Conservation (phyloP, 169 alveolate genomes). For the Plasmodium cynomolgi region DNA sequence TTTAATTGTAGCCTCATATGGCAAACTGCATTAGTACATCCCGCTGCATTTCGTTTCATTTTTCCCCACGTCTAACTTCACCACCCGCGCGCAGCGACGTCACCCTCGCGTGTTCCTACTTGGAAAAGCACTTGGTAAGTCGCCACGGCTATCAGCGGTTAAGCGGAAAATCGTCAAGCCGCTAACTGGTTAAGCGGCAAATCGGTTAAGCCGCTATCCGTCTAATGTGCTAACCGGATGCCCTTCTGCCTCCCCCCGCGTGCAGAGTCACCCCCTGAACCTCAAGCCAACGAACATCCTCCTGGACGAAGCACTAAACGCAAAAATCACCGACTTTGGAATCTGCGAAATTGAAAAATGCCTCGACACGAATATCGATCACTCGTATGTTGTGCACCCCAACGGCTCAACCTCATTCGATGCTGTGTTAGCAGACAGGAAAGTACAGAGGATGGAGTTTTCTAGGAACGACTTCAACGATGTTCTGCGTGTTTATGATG, state of each 20-base stretch:
- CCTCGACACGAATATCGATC: conserved; percentile 52
- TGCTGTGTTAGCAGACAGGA: not conserved
- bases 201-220: not conserved
- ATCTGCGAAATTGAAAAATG: conserved; percentile 67
- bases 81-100: conserved; percentile 24
- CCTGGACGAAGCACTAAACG: conserved; percentile 70
- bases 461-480: not conserved
- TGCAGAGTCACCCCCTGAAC: conserved; percentile 22
- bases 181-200: not conserved
- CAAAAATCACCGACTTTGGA: conserved; percentile 72
- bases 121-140: conserved; percentile 55
- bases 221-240: not conserved
- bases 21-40: not conserved
- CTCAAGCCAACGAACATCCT: conserved; percentile 73
- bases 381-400: conserved; percentile 25
- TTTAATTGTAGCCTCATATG: not conserved
- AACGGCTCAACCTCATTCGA: conserved; percentile 26
- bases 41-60: conserved; percentile 3
- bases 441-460: conserved; percentile 20
- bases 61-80: not conserved
- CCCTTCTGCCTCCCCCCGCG: not conserved
- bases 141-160: not conserved
- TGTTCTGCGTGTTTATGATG: conserved; percentile 6
- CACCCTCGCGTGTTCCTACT: conserved; percentile 72
- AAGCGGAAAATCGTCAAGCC: not conserved